Evolutionary conservation across 2,329 filamentous ascomycete genomes (phyloP), one percentile per base, ranked within the genome.

Genomic region (Arachnomyces sp.): DNA sequence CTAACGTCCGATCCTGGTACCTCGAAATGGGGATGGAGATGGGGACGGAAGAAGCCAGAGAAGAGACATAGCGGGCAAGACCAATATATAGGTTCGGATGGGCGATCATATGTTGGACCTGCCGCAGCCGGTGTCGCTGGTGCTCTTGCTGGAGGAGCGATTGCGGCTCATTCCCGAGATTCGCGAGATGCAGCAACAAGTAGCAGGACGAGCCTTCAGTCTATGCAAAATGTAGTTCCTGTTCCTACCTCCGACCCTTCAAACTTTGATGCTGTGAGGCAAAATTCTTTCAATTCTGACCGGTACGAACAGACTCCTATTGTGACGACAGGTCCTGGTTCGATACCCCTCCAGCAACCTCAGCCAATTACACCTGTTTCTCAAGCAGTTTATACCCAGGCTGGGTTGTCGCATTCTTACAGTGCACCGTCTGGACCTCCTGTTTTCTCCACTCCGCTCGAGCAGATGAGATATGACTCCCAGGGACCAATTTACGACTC

Each of bases 341-440:
- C 77, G 0, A 73, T 87, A 25, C 79, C 81, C 8, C 71, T 95
- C n/a, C 84, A 92, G 57, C 86, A 94, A 52, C 89, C 89, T 2
- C 82, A 88, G 51, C 89, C 89, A 2, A 75, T 86, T 43, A 72
- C 75, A 2, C 86, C 85, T 0, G 78, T 93, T 2, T 80, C 81
- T 29, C 75, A 76, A 45, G 75, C 76, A 13, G 73, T 89, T 1
- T 85, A 86, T 14, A 63, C 63, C 3, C 67, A 71, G 44, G 56
- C 60, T 9, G 55, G 61, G 8, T 51, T 60, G 12, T 61, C 63
- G 18, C 56, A 63, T 31, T 54, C 58, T 4, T 69, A 71, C 45
- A 55, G 50, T 31, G 61, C 63, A 15, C 65, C 67, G 7, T 58
- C 51, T 16, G 63, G 63, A 3, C 61, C 65, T 32, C 58, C 66